Base-by-base conservation (phyloP, 129 eudicot species). In the Saussurea involucrata region DNA sequence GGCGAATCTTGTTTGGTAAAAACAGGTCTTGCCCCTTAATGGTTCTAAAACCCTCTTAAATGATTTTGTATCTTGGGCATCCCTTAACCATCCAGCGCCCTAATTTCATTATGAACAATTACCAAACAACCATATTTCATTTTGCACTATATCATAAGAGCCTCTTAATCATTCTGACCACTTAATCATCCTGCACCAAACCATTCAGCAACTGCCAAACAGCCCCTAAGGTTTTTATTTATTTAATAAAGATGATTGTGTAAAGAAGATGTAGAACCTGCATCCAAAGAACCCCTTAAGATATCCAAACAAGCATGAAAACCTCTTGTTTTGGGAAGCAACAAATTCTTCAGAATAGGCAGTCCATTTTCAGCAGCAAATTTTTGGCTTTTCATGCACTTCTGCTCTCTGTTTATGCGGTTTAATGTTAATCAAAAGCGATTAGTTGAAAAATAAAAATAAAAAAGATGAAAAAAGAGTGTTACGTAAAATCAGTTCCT, bases 401-500 rank as follows among this genome's bases (percentile, higher is more conserved):
- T 93, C 73, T 85, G 83, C 63, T 93, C 95, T 27, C 98, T 93
- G 89, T 12, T 64, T 37, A 42, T 5, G 17, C 33, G 25, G 58
- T 21, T 24, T 10, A 15, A 21, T 0, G 32, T 9, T 63, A 8
- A 53, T n/a, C 21, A 49, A 36, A 29, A 79, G 0, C 31, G 22
- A 80, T 20, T 55, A 65, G 71, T 13, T 33, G 66, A n/a, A n/a
- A n/a, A n/a, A n/a, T 32, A 61, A 55, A 10, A 69, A 75, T 17
- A 24, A 32, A 25, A 21, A n/a, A 36, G 33, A 71, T 31, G 64
- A 68, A 49, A 76, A 25, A 8, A 42, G 37, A 31, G 32, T 7
- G 46, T 86, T 90, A 93, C 97, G 92, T 85, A 66, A 77, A 93
- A 86, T 93, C 98, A 66, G 96, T 93, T 68, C 98, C 97, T 87